Evolutionary conservation across 2,329 filamentous ascomycete species (phyloP), one percentile per base, ranked within the genome.

Genomic region (Ophiostoma populinum): DNA sequence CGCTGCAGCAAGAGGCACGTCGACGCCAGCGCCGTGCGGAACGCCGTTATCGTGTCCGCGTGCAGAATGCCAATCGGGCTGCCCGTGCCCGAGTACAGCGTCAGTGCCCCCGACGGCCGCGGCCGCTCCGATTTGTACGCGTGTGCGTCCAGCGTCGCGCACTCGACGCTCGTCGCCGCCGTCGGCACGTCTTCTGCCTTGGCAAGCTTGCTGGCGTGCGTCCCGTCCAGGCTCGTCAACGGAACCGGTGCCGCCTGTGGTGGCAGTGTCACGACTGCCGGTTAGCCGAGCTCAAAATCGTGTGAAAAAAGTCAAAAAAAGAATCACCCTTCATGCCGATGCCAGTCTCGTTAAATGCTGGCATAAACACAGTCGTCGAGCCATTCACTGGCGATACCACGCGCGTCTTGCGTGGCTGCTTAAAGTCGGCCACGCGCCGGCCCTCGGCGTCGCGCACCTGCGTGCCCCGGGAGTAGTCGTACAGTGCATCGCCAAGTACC

Each of bases 1-100:
- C 87, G 80, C 24, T 66, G 67, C 15, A 56, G 54, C 22, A 83
- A 61, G 0, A 83, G 62, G 18, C 75, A 72, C 36, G 76, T 69
- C 4, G 76, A 78, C 2, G 72, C 72, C 9, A 87, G 60, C 0
- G 80, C 78, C 0, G 82, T 90, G 40, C 82, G 73, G 54, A 87
- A 90, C 3, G 78, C 80, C 0, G 82, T 90, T 21, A 87, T 57
- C 30, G 80, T 74, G 40, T 69, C 67, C 12, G 80, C 79, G 46
- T 82, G 77, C 24, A 90, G 56, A 37, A 87, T 63, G 5, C 76
- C 81, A 5, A 70, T 54, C 0, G 79, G 66, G 9, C 59, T 54
- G 27, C 80, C 80, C 16, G 65, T 57, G 2, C 68, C 63, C 0
- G 61, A 59, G 56, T 80, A 78, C 32, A 87, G 59, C 19, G 77